A percentile compares a stretch with the other conserved stretches of the same genome.
Evolutionary conservation across 331 rosid genomes (phyloP).

Genomic region (Stylosanthes scabra): DNA sequence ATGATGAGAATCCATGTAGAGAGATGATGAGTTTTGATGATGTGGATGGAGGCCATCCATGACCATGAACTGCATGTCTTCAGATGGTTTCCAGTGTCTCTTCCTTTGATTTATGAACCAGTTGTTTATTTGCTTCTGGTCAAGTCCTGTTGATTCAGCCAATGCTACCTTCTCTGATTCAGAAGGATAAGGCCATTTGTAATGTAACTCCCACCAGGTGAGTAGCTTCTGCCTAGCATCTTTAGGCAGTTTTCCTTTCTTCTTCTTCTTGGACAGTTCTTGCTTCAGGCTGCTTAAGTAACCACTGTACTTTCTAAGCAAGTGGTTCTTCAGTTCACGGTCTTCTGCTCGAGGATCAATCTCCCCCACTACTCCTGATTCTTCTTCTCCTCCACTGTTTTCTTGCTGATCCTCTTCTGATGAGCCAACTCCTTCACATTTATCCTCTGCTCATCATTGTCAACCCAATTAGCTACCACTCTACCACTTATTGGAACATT

Average conservation of each 20-base stretch:
- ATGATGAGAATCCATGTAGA: constrained; percentile 62
- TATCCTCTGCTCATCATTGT: constrained; percentile 59
- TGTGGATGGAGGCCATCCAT: constrained; percentile 76
- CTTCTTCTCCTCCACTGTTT: constrained; percentile 80
- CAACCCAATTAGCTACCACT: no score
- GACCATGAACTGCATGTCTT: constrained; percentile 92
- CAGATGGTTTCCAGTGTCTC: constrained; percentile 95
- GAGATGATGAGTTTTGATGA: constrained; percentile 64
- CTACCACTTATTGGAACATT: no score
- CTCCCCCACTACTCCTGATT: constrained; percentile 70
- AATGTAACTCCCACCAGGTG: constrained; percentile 91
- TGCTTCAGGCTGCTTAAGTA: constrained; percentile 91
- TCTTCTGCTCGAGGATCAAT: constrained; percentile 88
- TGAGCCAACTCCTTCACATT: constrained; percentile 71
- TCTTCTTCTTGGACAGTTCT: constrained; percentile 91
- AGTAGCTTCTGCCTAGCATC: constrained; percentile 93
- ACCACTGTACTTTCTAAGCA: constrained; percentile 81
- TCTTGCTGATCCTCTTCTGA: constrained; percentile 83
- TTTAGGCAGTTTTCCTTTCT: constrained; percentile 86
- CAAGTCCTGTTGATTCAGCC: constrained; percentile 89
- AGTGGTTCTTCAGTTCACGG: constrained; percentile 83
- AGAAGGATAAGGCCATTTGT: constrained; percentile 95
- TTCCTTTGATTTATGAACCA: constrained; percentile 97
- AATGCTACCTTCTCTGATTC: constrained; percentile 93
- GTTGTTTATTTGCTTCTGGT: constrained; percentile 88